phyloP scores from a whole-genome alignment of 1,284 basidiomycete genomes.

The Ganoderma resinaceum region DNA sequence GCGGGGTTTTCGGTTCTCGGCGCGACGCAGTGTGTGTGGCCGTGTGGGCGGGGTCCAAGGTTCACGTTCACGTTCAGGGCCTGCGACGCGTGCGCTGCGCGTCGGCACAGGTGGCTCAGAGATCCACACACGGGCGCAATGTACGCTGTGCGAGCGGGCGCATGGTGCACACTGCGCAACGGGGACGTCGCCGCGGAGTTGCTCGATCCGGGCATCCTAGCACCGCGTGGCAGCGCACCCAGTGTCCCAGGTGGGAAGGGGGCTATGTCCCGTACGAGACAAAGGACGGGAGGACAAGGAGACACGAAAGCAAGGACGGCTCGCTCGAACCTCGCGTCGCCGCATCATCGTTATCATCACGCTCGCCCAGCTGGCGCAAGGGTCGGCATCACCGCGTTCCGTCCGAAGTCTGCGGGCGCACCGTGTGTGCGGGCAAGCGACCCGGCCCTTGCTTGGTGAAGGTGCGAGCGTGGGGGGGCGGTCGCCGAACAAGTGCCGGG shows the following conservation, averaged over 20 bases:
- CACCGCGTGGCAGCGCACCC: background rate
- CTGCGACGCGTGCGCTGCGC: background rate
- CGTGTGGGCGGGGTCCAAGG: background rate
- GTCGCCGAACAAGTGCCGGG: constrained; percentile 14
- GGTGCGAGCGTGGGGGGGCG: background rate
- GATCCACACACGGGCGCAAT: background rate
- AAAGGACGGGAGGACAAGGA: background rate
- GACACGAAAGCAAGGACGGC: background rate
- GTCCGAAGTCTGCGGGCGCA: constrained; percentile 7
- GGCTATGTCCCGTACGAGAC: background rate
- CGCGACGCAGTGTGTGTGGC: background rate
- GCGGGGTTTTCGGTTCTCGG: background rate
- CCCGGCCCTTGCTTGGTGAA: background rate
- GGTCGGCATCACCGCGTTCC: constrained; percentile 1
- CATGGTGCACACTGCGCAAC: background rate
- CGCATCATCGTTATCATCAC: background rate
- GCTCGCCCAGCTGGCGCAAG: background rate
- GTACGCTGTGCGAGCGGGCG: background rate
- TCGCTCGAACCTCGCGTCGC: background rate
- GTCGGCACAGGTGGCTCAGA: background rate
- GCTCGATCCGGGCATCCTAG: constrained; percentile 8
- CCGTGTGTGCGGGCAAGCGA: background rate
- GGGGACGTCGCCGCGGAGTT: constrained; percentile 4
- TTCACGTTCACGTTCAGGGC: background rate
- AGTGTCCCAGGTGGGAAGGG: background rate